Evolutionary conservation across 257 asterid genomes (phyloP).

Genomic region (Rubia yunnanensis): DNA sequence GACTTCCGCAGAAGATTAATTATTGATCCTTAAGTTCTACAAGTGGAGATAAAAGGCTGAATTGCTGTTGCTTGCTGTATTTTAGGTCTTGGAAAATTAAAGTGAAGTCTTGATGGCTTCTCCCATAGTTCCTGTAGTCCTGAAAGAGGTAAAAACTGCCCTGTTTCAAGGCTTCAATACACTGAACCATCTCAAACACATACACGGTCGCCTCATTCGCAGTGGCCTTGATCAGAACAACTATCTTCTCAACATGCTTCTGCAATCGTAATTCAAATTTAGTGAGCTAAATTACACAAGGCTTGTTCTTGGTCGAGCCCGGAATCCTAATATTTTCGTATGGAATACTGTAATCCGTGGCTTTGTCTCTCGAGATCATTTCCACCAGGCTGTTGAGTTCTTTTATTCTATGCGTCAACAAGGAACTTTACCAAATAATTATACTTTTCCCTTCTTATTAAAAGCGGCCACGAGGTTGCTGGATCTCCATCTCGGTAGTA

Average conservation of each 20-base stretch:
- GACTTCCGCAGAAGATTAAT: too few species aligned
- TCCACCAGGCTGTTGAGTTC: conserved; percentile 14
- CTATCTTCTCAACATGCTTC: conserved; percentile 25
- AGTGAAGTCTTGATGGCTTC: conserved; percentile 1
- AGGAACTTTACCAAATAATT: conserved; percentile 25
- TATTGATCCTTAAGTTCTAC: too few species aligned
- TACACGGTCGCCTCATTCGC: conserved; percentile 28
- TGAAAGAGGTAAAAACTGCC: conserved; percentile 23
- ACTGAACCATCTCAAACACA: conserved; percentile 33
- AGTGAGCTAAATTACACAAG: conserved; percentile 27
- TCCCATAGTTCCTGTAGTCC: conserved; percentile 15
- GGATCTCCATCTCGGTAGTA: conserved; percentile 21
- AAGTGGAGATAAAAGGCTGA: background rate
- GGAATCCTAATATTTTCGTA: conserved; percentile 26
- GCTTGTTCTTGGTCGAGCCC: conserved; percentile 21
- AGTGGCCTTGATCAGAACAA: conserved; percentile 21
- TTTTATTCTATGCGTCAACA: conserved; percentile 23
- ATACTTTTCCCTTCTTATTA: conserved; percentile 31
- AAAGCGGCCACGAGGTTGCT: conserved; percentile 23
- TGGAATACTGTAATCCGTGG: conserved; percentile 39
- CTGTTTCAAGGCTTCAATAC: conserved; percentile 26
- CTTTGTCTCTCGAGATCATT: conserved; percentile 25
- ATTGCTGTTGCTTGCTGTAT: background rate
- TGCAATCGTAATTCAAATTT: conserved; percentile 26
- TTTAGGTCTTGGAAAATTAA: background rate